Base-by-base conservation (phyloP, 306 rosid genomes). In the Oemleria cerasiformis region DNA sequence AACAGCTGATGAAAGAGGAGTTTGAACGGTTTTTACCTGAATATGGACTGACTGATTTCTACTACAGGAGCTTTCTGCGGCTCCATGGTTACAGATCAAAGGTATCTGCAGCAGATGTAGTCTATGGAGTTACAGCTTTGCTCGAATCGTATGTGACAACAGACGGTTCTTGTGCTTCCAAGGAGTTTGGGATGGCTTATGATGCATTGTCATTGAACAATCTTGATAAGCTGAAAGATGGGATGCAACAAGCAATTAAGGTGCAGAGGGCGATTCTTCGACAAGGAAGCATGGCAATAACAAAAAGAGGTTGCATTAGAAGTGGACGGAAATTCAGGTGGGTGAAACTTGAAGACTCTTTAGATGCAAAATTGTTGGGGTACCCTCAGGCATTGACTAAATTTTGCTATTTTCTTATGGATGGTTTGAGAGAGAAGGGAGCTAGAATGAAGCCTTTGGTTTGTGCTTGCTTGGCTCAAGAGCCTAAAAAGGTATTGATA, bases 71-170 rank as follows among this genome's bases (percentile, higher is more conserved):
- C 57, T 94, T 94, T 82, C 40, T 88, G 79, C 67, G 97, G 70
- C 54, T 84, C 20, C 92, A 89, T 48, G 92, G 95, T 42, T 94
- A 94, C 70, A 87, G 88, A 73, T 91, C 97, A 17, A 94, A 77
- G 77, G 86, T 94, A 12, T 91, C 99, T 9, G 99, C 99, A 21
- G 99, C 99, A 15, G 99, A 94, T 80, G 97, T 94, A 63, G 99
- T 94, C n/a, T 91, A 85, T 63, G 99, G 99, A 6, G 96, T 94
- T 23, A 94, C 99, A 15, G 99, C 99, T 0, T 73, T 91, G 86
- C 92, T 94, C 2, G 99, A 94, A 61, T 94, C 97, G 8, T 94
- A 85, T 71, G 88, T 85, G 58, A 85, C 78, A 73, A 72, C 97
- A 0, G 95, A 87, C 68, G 95, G 95, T 34, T 82, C 95, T 30